Conservation (phyloP, 257 asterid species). For the Penstemon davidsonii region DNA sequence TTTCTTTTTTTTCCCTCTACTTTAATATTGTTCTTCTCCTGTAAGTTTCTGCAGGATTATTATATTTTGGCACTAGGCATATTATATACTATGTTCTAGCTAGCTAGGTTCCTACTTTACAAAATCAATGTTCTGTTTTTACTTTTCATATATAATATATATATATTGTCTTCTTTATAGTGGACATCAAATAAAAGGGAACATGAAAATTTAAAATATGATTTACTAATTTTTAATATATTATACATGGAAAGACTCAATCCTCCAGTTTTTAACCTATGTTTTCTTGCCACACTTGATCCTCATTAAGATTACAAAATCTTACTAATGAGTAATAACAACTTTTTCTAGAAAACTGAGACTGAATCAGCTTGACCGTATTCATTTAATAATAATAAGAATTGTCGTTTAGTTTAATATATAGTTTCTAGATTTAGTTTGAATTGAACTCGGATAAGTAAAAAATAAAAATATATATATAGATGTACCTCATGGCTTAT, state of each 20-base stretch:
- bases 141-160: too few species aligned
- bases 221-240: constrained; percentile 19
- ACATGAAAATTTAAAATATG: constrained; percentile 25
- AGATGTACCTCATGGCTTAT: too few species aligned
- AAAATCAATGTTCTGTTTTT: too few species aligned
- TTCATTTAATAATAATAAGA: neutral
- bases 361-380: too few species aligned
- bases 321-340: constrained; percentile 26
- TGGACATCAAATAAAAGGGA: constrained; percentile 39
- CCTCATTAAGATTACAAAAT: constrained; percentile 41
- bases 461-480: too few species aligned
- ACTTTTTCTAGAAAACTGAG: too few species aligned
- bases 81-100: too few species aligned
- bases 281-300: constrained; percentile 45
- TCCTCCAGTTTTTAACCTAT: constrained; percentile 28
- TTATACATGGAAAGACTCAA: constrained; percentile 43
- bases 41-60: too few species aligned
- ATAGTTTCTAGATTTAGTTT: neutral
- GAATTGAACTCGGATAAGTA: neutral
- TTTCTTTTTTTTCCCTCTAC: too few species aligned
- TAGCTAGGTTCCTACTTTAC: too few species aligned
- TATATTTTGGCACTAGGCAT: too few species aligned
- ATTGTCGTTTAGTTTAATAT: neutral
- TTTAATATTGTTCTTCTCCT: too few species aligned
- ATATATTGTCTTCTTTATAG: constrained; percentile 40